Percentiles rank a stretch among this genome's conserved stretches.
These are phyloP conservation scores for Neospora caninum DNA, from an alignment of 169 alveolate species.

Conservation along the genomic window DNA sequence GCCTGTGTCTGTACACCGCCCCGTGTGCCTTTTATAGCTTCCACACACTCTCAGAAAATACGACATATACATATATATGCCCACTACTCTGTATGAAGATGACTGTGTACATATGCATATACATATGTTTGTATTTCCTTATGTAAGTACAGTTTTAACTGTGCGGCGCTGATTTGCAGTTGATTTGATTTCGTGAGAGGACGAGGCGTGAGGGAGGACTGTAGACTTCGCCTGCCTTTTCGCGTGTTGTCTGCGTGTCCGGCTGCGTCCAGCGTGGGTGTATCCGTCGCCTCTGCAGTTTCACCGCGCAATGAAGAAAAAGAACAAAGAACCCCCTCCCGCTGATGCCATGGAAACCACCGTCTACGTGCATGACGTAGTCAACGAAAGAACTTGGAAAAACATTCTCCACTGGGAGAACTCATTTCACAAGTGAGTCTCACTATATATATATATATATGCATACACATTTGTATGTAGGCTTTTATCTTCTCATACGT, in stretches of 20 bases:
- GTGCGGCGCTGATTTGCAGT: not conserved
- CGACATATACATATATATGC: not conserved
- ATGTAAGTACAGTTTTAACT: too few relatives aligned
- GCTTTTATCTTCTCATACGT: not conserved
- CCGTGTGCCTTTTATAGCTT: not conserved
- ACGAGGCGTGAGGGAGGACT: not conserved
- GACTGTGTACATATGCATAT: not conserved
- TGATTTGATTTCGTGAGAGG: not conserved
- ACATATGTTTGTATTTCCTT: not conserved
- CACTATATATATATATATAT: not conserved
- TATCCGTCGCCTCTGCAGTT: constrained; percentile 89
- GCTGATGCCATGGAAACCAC: constrained; percentile 78
- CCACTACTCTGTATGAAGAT: not conserved
- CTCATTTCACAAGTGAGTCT: constrained; percentile 54
- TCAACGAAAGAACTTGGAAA: constrained; percentile 85
- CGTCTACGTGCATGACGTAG: constrained; percentile 83
- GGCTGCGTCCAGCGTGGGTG: constrained; percentile 75
- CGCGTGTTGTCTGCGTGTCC: too few relatives aligned
- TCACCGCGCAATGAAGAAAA: constrained; percentile 81
- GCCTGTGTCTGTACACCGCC: not conserved
- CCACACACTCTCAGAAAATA: not conserved
- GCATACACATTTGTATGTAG: not conserved
- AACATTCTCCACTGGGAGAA: constrained; percentile 82
- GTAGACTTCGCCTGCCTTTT: too few relatives aligned
- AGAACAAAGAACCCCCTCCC: constrained; percentile 70